Percentiles rank a stretch among this genome's conserved stretches.
phyloP scores from a whole-genome alignment of 805 yeast species.

The Starmerella stigmatis region DNA sequence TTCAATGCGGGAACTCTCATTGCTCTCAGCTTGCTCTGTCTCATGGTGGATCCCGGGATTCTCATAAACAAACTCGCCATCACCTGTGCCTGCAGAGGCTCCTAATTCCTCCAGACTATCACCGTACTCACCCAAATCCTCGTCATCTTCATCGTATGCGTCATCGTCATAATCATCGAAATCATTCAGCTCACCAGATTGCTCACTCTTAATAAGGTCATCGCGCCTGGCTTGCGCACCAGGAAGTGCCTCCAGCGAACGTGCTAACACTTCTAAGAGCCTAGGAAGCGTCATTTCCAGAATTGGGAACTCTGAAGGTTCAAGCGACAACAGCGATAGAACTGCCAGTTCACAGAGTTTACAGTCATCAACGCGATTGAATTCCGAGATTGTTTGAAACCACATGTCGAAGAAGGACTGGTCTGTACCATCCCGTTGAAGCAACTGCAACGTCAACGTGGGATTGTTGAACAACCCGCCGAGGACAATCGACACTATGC shows the following conservation, averaged over 20 bases:
- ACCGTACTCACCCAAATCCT: conserved; percentile 27
- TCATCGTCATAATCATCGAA: conserved; percentile 30
- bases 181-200: conserved; percentile 29
- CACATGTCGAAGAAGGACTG: conserved; percentile 51
- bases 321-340: conserved; percentile 38
- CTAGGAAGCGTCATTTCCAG: conserved; percentile 32
- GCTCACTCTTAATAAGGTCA: conserved; percentile 49
- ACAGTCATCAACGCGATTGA: conserved; percentile 68
- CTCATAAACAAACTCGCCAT: conserved; percentile 17
- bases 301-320: conserved; percentile 30
- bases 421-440: conserved; percentile 39
- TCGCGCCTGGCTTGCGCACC: conserved; percentile 57
- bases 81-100: conserved; percentile 5
- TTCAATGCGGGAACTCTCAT: background rate
- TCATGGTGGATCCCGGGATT: conserved; percentile 7
- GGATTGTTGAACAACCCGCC: conserved; percentile 57
- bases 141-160: conserved; percentile 27
- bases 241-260: conserved; percentile 53
- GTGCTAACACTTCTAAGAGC: conserved; percentile 43
- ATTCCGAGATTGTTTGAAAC: conserved; percentile 47
- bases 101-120: conserved; percentile 9
- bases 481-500: conserved; percentile 51
- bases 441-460: conserved; percentile 38
- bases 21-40: conserved; percentile 25
- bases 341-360: conserved; percentile 64